Conservation (phyloP, 106 monocot species). For the Acorus gramineus region DNA sequence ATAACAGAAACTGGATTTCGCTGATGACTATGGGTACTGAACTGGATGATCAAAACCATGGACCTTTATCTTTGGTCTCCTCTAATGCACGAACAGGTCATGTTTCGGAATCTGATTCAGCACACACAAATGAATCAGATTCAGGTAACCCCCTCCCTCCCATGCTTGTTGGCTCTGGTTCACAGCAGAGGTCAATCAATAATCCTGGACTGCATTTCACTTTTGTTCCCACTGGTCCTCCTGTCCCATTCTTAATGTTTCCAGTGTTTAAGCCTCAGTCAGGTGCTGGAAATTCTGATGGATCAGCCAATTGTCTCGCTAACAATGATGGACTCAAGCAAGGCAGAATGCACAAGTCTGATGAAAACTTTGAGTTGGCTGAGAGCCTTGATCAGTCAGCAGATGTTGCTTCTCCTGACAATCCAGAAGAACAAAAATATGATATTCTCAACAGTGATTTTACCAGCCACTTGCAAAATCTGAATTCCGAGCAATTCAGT, state of each 20-base stretch:
- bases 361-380: not conserved
- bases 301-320: constrained; percentile 24
- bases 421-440: constrained; percentile 28
- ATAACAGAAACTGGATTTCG: constrained; percentile 22
- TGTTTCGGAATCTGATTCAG: constrained; percentile 24
- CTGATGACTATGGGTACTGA: constrained; percentile 18
- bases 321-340: constrained; percentile 7
- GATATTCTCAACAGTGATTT: constrained; percentile 82
- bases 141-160: constrained; percentile 30
- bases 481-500: constrained; percentile 55
- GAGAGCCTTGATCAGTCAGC: constrained; percentile 31
- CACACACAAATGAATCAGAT: constrained; percentile 27
- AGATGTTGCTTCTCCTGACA: constrained; percentile 10
- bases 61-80: constrained; percentile 11
- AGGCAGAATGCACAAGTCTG: too few relatives aligned
- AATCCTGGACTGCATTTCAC: constrained; percentile 37
- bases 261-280: constrained; percentile 25
- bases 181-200: constrained; percentile 25
- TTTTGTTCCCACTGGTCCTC: constrained; percentile 65
- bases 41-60: constrained; percentile 18
- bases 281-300: constrained; percentile 29
- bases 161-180: constrained; percentile 23
- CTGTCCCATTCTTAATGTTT: constrained; percentile 44
- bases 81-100: constrained; percentile 16
- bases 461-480: constrained; percentile 54